A percentile compares a stretch with the other conserved stretches of the same genome.
Evolutionary conservation across 2,329 filamentous ascomycete genomes (phyloP).

Genomic region (Ophiocordyceps polyrhachis-furcata): DNA sequence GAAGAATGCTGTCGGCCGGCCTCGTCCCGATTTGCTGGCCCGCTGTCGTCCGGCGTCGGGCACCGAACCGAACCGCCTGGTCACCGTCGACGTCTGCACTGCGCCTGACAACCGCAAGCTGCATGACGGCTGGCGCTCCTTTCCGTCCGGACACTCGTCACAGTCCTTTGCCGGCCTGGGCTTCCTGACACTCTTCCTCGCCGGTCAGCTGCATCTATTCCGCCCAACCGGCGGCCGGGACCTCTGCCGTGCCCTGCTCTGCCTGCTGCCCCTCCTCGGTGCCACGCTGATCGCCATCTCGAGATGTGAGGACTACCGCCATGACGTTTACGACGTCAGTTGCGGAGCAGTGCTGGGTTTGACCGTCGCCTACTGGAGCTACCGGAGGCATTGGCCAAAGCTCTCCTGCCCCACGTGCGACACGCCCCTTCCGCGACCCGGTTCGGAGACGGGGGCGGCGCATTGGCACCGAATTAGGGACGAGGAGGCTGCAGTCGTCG

Average conservation of each 20-base stretch:
- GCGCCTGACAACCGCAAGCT: conserved; percentile 48
- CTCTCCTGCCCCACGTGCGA: conserved; percentile 33
- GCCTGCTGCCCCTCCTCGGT: conserved; percentile 38
- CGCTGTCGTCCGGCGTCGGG: conserved; percentile 53
- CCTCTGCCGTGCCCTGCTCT: conserved; percentile 36
- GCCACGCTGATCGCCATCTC: conserved; percentile 52
- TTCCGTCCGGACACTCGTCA: conserved; percentile 63
- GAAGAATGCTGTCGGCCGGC: conserved; percentile 73
- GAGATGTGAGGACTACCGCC: conserved; percentile 50
- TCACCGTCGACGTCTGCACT: conserved; percentile 54
- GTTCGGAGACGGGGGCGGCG: conserved; percentile 11
- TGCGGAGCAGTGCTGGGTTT: conserved; percentile 42
- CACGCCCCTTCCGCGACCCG: conserved; percentile 35
- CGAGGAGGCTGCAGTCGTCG: conserved; percentile 28
- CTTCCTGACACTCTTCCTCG: conserved; percentile 51
- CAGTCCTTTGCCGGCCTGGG: conserved; percentile 66
- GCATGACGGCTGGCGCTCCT: conserved; percentile 71
- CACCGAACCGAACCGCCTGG: conserved; percentile 31
- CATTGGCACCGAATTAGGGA: conserved; percentile 29
- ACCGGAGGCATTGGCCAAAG: conserved; percentile 43
- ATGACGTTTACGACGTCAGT: conserved; percentile 52
- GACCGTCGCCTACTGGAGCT: conserved; percentile 44
- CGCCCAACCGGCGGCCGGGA: conserved; percentile 26
- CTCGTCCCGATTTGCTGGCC: conserved; percentile 43
- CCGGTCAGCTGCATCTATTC: conserved; percentile 45